phyloP scores from a whole-genome alignment of 495 filamentous ascomycete genomes.

The Penicillium coffeae region DNA sequence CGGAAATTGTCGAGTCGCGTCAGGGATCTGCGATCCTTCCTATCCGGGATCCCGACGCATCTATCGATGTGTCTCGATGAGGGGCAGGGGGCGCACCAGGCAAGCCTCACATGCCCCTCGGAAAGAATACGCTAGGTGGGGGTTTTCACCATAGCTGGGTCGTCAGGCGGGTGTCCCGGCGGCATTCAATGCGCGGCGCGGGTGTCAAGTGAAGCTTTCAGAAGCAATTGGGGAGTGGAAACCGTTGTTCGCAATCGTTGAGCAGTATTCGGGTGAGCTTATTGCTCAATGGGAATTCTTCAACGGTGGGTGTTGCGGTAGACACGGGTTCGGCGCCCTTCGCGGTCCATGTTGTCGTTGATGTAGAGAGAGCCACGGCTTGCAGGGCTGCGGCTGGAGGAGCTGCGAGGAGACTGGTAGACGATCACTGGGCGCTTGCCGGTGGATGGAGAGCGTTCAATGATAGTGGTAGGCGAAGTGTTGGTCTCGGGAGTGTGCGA shows the following conservation, averaged over 20 bases:
- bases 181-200: constrained; percentile 15
- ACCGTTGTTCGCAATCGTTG: neutral
- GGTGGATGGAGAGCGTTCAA: constrained; percentile 29
- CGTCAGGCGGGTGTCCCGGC: neutral
- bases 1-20: constrained; percentile 2
- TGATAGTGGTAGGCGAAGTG: constrained; percentile 24
- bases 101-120: constrained; percentile 10
- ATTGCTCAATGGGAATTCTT: constrained; percentile 31
- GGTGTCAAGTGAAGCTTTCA: constrained; percentile 12
- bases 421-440: constrained; percentile 33
- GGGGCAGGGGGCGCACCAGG: constrained; percentile 15
- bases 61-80: neutral
- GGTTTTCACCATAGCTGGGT: constrained; percentile 1
- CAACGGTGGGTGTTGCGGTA: constrained; percentile 15
- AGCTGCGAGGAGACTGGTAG: constrained; percentile 28
- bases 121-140: neutral
- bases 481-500: constrained; percentile 13
- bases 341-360: constrained; percentile 33
- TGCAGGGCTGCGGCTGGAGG: constrained; percentile 30
- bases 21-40: constrained; percentile 10
- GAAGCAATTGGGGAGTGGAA: constrained; percentile 2
- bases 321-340: constrained; percentile 33
- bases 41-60: constrained; percentile 11
- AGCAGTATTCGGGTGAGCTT: neutral
- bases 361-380: constrained; percentile 44